phyloP scores from a whole-genome alignment of 2,329 filamentous ascomycete species.

The Lasiodiplodia theobromae region DNA sequence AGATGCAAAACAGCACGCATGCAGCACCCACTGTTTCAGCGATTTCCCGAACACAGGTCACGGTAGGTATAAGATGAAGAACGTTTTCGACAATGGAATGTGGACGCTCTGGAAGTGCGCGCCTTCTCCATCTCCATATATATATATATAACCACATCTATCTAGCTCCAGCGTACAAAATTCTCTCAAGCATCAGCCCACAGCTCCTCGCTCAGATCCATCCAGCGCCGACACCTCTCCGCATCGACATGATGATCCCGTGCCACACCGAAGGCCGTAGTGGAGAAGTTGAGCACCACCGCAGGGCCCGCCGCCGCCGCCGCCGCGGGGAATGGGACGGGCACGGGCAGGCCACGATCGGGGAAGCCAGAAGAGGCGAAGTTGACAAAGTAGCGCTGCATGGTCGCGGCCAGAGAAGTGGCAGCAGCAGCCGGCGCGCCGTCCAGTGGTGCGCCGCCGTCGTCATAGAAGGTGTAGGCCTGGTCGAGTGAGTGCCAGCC shows the following conservation, averaged over 20 bases:
- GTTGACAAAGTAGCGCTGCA: constrained; percentile 13
- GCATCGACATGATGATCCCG: background rate
- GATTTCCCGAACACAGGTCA: too few species aligned
- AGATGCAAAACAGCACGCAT: too few species aligned
- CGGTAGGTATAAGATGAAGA: too few species aligned
- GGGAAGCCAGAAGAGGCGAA: background rate
- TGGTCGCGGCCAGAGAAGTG: background rate
- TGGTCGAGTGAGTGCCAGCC: background rate
- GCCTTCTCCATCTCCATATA: too few species aligned
- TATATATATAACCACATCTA: too few species aligned
- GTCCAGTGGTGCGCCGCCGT: background rate
- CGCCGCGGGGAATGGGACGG: background rate
- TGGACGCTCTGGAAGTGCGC: too few species aligned
- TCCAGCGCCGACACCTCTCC: background rate
- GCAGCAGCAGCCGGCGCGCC: background rate
- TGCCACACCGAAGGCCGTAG: background rate
- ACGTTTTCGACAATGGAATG: too few species aligned
- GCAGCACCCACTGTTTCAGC: too few species aligned
- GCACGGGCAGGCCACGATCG: background rate
- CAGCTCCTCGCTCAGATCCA: background rate
- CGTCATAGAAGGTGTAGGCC: constrained; percentile 1
- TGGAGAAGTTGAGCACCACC: background rate
- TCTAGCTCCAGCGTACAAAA: too few species aligned
- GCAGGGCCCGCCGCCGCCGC: too few species aligned
- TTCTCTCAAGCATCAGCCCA: constrained; percentile 22